These are phyloP conservation scores for Lolium rigidum DNA, from an alignment of 176 grass and related monocot genomes.

Conservation along the genomic window DNA sequence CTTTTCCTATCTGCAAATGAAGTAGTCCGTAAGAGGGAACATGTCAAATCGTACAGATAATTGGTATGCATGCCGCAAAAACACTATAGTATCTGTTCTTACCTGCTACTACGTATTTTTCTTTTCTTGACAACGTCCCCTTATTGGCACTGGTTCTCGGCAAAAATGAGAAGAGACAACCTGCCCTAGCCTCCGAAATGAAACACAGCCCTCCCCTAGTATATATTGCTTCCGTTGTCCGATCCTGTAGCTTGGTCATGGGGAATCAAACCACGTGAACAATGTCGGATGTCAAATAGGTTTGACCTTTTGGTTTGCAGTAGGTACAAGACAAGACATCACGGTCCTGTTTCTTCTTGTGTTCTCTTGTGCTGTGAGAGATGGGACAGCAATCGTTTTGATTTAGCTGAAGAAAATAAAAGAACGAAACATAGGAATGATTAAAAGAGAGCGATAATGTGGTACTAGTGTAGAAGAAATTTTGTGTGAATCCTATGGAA, in stretches of 20 bases:
- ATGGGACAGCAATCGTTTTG: neutral
- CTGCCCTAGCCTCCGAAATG: too few relatives aligned
- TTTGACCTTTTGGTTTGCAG: neutral
- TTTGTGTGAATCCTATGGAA: too few relatives aligned
- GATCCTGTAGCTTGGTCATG: neutral
- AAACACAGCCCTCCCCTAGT: neutral
- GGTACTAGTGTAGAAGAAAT: neutral
- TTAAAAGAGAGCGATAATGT: neutral
- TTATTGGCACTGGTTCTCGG: too few relatives aligned
- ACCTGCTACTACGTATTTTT: too few relatives aligned
- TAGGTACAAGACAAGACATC: neutral
- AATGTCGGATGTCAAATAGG: neutral
- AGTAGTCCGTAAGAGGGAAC: too few relatives aligned
- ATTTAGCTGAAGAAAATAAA: neutral
- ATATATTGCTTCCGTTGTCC: neutral
- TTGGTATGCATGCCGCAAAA: too few relatives aligned
- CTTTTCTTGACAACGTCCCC: too few relatives aligned
- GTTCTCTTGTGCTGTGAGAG: neutral
- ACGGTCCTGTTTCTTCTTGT: neutral
- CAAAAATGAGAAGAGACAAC: too few relatives aligned
- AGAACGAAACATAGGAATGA: neutral
- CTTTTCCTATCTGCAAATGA: too few relatives aligned
- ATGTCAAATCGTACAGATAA: too few relatives aligned
- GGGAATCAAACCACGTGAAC: neutral
- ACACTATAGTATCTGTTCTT: too few relatives aligned